Conservation (phyloP, 202 grass and related monocot species). For the Hordeum pubiflorum region DNA sequence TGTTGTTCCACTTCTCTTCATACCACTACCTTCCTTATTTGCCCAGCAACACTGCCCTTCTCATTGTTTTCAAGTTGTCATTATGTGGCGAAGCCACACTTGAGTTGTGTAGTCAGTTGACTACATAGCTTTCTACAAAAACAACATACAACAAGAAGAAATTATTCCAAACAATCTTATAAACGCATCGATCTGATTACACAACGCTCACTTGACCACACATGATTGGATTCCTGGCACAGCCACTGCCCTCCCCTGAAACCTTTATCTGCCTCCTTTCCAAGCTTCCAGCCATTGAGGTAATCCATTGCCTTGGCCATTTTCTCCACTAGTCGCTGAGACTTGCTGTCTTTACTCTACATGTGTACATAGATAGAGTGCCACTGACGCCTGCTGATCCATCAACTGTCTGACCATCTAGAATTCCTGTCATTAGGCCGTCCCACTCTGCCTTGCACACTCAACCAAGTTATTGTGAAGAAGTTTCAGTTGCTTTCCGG, state of each 20-base stretch:
- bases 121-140: no score
- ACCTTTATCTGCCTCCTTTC: not conserved
- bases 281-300: not conserved
- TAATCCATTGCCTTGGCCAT: not conserved
- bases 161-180: no score
- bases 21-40: not conserved
- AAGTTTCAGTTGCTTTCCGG: not conserved
- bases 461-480: not conserved
- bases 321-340: not conserved
- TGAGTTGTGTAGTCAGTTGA: no score
- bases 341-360: constrained; percentile 11
- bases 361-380: not conserved
- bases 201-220: no score
- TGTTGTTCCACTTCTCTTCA: not conserved
- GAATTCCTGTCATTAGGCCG: not conserved
- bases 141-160: no score
- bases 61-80: not conserved
- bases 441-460: not conserved
- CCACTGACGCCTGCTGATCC: not conserved
- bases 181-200: no score
- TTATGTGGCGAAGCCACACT: not conserved
- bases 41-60: not conserved
- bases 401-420: not conserved
- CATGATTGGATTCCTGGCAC: no score
- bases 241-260: not conserved